Base-by-base conservation (phyloP, 1,284 basidiomycete species). In the Ganoderma leucocontextum region DNA sequence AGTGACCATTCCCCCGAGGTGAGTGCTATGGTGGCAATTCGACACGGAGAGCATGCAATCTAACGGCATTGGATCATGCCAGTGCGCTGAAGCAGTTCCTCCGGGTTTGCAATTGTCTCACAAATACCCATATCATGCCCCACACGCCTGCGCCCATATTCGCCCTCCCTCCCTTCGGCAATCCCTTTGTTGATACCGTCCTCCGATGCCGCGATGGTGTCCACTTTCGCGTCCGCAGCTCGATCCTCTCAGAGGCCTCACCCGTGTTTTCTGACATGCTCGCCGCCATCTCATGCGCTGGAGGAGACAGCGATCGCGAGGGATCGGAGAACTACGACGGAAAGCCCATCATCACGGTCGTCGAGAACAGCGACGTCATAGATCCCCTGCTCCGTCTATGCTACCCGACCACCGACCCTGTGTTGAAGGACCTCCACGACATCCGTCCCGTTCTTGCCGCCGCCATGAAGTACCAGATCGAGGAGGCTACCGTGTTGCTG, bases 351-450 rank as follows among this genome's bases (percentile, higher is more conserved):
- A 55, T 85, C 55, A 64, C 66, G 29, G 64, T 83, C 19, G 62
- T 74, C 33, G 84, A 85, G 70, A 65, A 75, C 41, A 74, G 75
- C 53, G 62, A 68, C 39, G 76, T 73, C 12, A 60, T 84, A 60
- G 76, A 80, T 39, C 68, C 71, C 59, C 77, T 84, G 47, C 74
- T 84, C 59, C 75, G 78, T 39, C 75, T 81, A 52, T 80, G 79
- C 60, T 82, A 84, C 69, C 82, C 83, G 0, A 66, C 73, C n/a
- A 68, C 74, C 8, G 62, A 70, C 19, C 72, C 72, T 3, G 72
- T 73, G 5, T 60, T 64, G 2, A 55, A 75, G 19, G 60, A 66
- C 60, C 57, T 58, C 8, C 19, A 22, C 19, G 55, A 58, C 36
- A 58, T 58, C 55, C 35, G 35, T 12, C 55, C 55, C 8, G 64